phyloP scores from a whole-genome alignment of 2,329 filamentous ascomycete species.

The Clonostachys chloroleuca region DNA sequence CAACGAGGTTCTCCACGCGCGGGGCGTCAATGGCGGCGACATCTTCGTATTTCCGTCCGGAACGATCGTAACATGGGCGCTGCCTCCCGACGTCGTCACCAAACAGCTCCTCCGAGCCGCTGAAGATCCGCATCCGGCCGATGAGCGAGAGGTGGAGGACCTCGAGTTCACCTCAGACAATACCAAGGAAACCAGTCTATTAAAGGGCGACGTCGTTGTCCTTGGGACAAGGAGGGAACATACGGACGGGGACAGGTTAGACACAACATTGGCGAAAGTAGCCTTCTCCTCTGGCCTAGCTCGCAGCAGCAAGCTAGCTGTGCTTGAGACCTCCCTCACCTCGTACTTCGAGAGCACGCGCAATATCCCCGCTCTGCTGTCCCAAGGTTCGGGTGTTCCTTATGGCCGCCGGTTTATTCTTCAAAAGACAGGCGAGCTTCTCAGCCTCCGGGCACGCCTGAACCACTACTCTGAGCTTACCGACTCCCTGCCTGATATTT shows the following conservation, averaged over 20 bases:
- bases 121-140: constrained; percentile 63
- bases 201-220: constrained; percentile 85
- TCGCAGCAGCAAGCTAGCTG: constrained; percentile 87
- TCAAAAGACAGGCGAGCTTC: constrained; percentile 87
- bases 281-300: constrained; percentile 94
- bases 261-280: constrained; percentile 80
- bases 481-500: constrained; percentile 89
- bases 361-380: constrained; percentile 74
- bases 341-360: constrained; percentile 86
- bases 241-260: constrained; percentile 38
- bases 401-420: constrained; percentile 71
- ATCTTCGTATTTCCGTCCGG: constrained; percentile 95
- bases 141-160: constrained; percentile 78
- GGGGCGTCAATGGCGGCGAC: constrained; percentile 66
- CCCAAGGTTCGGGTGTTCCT: constrained; percentile 46
- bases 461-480: constrained; percentile 97
- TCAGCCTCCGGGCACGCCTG: constrained; percentile 83
- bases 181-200: constrained; percentile 65
- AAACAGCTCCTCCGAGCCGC: constrained; percentile 72
- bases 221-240: constrained; percentile 68
- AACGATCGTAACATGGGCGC: constrained; percentile 87
- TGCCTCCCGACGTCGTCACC: constrained; percentile 73
- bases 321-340: constrained; percentile 77
- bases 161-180: constrained; percentile 81
- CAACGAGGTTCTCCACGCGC: constrained; percentile 59